Conservation (phyloP, 768 basidiomycete genomes). For the Trametes gibbosa region DNA sequence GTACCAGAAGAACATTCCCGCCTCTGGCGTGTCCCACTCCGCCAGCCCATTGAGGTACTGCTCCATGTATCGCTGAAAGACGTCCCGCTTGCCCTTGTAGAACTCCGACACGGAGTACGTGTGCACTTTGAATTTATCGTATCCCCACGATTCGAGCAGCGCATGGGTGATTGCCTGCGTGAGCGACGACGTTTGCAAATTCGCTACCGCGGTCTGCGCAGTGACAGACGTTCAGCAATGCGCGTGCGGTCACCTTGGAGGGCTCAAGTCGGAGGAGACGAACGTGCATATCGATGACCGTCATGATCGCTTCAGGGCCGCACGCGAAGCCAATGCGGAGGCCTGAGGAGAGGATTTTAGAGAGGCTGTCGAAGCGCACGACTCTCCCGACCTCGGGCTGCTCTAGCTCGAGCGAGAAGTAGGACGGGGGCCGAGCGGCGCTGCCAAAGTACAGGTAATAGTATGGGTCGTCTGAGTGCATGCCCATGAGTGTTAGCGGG, state of each 20-base stretch:
- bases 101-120: conserved; percentile 65
- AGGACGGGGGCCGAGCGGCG: conserved; percentile 63
- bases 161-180: conserved; percentile 63
- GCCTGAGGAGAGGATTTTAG: conserved; percentile 78
- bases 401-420: conserved; percentile 77
- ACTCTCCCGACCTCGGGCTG: conserved; percentile 69
- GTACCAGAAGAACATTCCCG: conserved; percentile 93
- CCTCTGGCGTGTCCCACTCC: conserved; percentile 68
- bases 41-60: conserved; percentile 75
- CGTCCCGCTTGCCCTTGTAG: conserved; percentile 70
- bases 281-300: conserved; percentile 73
- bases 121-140: conserved; percentile 74
- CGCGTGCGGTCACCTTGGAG: neutral
- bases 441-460: conserved; percentile 76
- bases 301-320: conserved; percentile 67
- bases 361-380: conserved; percentile 87
- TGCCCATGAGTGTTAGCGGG: neutral
- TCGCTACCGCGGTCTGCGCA: conserved; percentile 62
- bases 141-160: conserved; percentile 72
- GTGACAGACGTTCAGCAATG: neutral
- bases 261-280: conserved; percentile 25
- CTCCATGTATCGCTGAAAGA: conserved; percentile 76
- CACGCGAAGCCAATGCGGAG: conserved; percentile 80
- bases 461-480: conserved; percentile 71
- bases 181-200: conserved; percentile 64